Evolutionary conservation across 441 rosid genomes (phyloP), one percentile per base, ranked within the genome.

Genomic region (Mallotus japonicus): DNA sequence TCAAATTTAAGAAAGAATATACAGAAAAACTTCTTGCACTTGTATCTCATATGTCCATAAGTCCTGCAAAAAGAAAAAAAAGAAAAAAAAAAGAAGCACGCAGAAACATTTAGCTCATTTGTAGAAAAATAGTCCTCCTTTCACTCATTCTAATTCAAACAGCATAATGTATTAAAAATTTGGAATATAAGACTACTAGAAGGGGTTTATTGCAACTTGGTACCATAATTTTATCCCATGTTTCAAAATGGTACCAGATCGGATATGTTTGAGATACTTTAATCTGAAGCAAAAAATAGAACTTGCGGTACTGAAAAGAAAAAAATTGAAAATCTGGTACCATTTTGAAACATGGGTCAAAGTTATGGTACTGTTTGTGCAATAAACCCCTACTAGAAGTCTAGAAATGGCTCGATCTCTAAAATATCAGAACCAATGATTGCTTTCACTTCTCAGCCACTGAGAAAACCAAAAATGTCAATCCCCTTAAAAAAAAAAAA

Each of bases 71-170:
- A 28, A 28, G 3, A 28, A 42, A 42, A 42, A 42, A 6, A 42
- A 4, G 3, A 4, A 14, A 17, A 66, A 32, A 8, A 4, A 5
- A 15, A 9, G 7, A 56, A 56, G 32, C 42, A 19, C 49, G 61
- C 49, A 65, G 59, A 20, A 78, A 34, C 57, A 62, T 72, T 20
- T 56, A 42, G 69, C 58, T 60, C 51, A 28, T n/a, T 57, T 68
- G 19, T 32, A 34, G 62, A 37, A 53, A 32, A 67, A 0, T n/a
- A 51, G 40, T 62, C 51, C 46, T 44, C 15, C 19, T 20, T 55
- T 24, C 70, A 42, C n/a, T 55, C 13, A 17, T 65, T 28, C 46
- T 28, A 65, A 47, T 55, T 46, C 51, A 57, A 22, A 55, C 6
- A 44, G 37, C 40, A 67, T 9, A n/a, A 55, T 53, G 20, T 11